Conservation (phyloP, 345 rosid species). For the Pugionium cornutum region DNA sequence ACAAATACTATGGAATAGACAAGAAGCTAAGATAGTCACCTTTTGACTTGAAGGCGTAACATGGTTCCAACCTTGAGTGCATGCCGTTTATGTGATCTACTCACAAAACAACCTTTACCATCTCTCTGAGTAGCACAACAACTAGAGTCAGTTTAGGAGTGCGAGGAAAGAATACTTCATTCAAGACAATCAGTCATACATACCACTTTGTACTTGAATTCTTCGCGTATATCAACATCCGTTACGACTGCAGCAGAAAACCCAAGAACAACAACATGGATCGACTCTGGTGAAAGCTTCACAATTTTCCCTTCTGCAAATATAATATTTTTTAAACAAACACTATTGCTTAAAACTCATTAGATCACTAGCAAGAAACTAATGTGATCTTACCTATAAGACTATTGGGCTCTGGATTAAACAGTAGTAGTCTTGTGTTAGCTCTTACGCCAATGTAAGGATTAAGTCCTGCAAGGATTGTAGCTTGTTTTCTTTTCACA, state of each 20-base stretch:
- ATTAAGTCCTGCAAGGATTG: conserved; percentile 64
- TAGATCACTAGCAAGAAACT: background rate
- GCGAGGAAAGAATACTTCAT: background rate
- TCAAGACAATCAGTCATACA: conserved; percentile 8
- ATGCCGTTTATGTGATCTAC: conserved; percentile 62
- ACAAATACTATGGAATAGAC: background rate
- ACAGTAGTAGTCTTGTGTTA: conserved; percentile 59
- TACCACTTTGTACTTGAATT: conserved; percentile 61
- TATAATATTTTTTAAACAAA: background rate
- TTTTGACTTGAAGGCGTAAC: conserved; percentile 71
- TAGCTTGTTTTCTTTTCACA: conserved; percentile 49
- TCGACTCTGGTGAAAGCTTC: conserved; percentile 65
- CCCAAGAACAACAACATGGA: conserved; percentile 77
- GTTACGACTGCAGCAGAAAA: conserved; percentile 73
- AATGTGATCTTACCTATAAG: conserved; percentile 54
- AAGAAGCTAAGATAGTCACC: conserved; percentile 45
- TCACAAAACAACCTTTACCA: conserved; percentile 52
- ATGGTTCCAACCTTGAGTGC: conserved; percentile 65
- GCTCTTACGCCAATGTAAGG: conserved; percentile 67
- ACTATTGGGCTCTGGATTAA: conserved; percentile 75
- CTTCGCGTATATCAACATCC: conserved; percentile 64
- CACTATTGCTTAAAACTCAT: background rate
- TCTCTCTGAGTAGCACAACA: conserved; percentile 46
- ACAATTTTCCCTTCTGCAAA: conserved; percentile 75
- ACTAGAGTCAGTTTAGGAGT: background rate